phyloP scores from a whole-genome alignment of 139 green algal genomes.

The Coccomyxa sp. region DNA sequence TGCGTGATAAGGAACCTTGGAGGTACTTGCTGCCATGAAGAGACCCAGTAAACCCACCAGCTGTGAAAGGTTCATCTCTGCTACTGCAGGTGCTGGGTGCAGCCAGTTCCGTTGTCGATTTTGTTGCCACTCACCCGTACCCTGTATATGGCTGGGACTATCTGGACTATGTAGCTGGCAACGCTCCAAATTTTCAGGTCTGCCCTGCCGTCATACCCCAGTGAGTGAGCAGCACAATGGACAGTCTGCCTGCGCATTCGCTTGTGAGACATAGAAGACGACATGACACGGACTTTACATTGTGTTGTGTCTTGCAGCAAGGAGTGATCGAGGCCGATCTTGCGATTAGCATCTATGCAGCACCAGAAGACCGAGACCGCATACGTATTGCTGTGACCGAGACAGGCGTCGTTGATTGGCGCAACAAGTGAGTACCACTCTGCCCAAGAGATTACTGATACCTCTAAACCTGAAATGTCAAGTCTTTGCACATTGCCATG shows the following conservation, averaged over 20 bases:
- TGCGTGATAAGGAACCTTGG: too few species aligned
- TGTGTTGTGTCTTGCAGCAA: not conserved
- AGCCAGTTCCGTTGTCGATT: not conserved
- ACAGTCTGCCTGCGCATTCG: too few species aligned
- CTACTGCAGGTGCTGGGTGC: not conserved
- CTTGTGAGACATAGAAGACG: too few species aligned
- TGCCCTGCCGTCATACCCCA: too few species aligned
- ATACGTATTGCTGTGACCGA: not conserved
- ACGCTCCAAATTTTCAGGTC: not conserved
- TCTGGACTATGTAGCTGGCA: not conserved
- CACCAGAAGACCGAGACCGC: not conserved
- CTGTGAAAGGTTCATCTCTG: not conserved
- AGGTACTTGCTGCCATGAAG: too few species aligned
- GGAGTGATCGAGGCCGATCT: not conserved
- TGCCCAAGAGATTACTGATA: too few species aligned
- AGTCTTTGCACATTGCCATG: too few species aligned
- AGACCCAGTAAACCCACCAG: not conserved
- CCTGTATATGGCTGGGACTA: not conserved
- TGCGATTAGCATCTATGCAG: not conserved
- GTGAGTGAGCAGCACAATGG: too few species aligned
- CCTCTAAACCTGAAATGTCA: too few species aligned
- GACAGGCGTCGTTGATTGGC: not conserved
- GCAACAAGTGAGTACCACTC: not conserved
- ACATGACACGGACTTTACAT: too few species aligned
- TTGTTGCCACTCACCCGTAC: not conserved